These are phyloP conservation scores for Tinospora cordifolia DNA, from an alignment of 164 flowering plant genomes.

Conservation along the genomic window DNA sequence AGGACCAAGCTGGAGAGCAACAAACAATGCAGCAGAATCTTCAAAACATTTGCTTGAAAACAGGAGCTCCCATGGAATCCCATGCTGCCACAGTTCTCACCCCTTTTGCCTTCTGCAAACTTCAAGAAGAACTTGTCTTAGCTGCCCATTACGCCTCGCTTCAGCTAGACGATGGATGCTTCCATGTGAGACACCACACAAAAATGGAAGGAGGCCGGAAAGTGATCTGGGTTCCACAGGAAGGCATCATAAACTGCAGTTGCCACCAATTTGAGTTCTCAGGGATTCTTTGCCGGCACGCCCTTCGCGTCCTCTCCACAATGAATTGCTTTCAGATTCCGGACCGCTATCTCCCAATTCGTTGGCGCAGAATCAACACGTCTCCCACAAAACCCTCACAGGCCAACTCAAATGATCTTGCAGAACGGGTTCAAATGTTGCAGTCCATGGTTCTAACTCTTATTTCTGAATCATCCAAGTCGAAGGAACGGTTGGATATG, in stretches of 20 bases:
- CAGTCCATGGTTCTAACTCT: conserved; percentile 70
- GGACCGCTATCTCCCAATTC: conserved; percentile 68
- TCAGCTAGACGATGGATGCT: conserved; percentile 54
- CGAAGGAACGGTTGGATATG: conserved; percentile 66
- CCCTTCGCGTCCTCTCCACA: conserved; percentile 80
- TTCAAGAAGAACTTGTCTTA: conserved; percentile 84
- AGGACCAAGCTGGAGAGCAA: conserved; percentile 90
- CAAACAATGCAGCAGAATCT: conserved; percentile 95
- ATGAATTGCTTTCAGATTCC: conserved; percentile 92
- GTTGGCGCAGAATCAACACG: conserved; percentile 65
- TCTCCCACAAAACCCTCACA: conserved; percentile 34
- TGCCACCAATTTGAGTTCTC: conserved; percentile 87
- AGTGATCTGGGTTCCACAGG: conserved; percentile 71
- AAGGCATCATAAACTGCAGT: conserved; percentile 70
- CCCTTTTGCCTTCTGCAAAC: conserved; percentile 83
- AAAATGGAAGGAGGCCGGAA: conserved; percentile 76
- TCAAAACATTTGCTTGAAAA: conserved; percentile 80
- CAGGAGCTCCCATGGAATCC: conserved; percentile 96
- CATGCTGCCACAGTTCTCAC: conserved; percentile 83
- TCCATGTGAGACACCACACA: conserved; percentile 81
- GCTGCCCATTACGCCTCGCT: conserved; percentile 92
- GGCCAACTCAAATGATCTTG: conserved; percentile 31
- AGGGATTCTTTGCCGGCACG: conserved; percentile 86
- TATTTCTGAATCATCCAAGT: conserved; percentile 65
- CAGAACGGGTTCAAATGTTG: conserved; percentile 57